A percentile compares a stretch with the other conserved stretches of the same genome.
These are phyloP conservation scores for Colletotrichum simmondsii DNA, from an alignment of 2,329 filamentous ascomycete species.

Conservation along the genomic window DNA sequence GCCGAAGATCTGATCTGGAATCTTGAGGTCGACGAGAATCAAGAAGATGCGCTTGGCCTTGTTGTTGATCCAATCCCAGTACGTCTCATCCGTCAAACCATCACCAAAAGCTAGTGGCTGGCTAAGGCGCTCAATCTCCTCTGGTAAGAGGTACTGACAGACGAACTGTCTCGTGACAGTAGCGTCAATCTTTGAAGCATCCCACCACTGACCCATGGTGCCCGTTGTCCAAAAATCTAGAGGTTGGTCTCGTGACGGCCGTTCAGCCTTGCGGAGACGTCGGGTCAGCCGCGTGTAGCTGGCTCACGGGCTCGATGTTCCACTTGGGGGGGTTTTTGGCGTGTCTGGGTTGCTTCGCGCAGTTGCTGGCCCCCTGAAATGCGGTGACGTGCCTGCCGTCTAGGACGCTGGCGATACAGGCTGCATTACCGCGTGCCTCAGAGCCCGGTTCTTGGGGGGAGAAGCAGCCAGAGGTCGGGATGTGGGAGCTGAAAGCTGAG, in stretches of 20 bases:
- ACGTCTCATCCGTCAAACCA: slow-evolving; percentile 76
- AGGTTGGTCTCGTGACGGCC: background rate
- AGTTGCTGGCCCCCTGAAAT: background rate
- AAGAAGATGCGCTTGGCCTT: slow-evolving; percentile 78
- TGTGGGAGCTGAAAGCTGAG: background rate
- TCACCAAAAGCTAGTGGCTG: slow-evolving; percentile 74
- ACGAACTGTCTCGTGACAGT: slow-evolving; percentile 78
- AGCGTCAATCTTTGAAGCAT: slow-evolving; percentile 73
- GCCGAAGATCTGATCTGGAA: slow-evolving; percentile 79
- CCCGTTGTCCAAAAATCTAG: background rate
- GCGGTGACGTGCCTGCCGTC: slow-evolving; percentile 24
- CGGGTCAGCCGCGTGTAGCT: slow-evolving; percentile 2
- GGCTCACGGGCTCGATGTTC: background rate
- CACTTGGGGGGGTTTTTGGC: background rate
- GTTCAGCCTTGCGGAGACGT: slow-evolving; percentile 8
- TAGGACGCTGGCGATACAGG: slow-evolving; percentile 22
- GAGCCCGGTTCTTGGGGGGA: background rate
- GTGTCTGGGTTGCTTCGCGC: slow-evolving; percentile 5
- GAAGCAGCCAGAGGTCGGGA: background rate
- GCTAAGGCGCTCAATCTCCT: slow-evolving; percentile 72
- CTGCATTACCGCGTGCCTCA: slow-evolving; percentile 27
- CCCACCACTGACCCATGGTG: slow-evolving; percentile 68
- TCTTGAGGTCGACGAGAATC: slow-evolving; percentile 75
- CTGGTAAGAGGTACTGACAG: slow-evolving; percentile 69
- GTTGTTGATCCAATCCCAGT: slow-evolving; percentile 80